Evolutionary conservation across 495 filamentous ascomycete genomes (phyloP).

Genomic region (Xylaria curta): DNA sequence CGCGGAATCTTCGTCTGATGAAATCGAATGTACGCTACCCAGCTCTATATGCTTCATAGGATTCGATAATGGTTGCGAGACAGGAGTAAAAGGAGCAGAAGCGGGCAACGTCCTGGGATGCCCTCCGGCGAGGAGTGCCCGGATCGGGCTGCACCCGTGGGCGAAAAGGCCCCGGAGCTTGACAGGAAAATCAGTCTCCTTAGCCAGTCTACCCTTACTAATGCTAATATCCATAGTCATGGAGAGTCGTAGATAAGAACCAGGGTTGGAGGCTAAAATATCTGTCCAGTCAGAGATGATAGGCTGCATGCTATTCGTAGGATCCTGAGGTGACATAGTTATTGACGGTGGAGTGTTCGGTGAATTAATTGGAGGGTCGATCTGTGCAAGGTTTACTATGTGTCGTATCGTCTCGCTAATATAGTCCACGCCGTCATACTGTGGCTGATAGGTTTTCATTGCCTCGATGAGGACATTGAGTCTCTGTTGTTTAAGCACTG

Average conservation of each 20-base stretch:
- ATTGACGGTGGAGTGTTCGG: slow-evolving; percentile 19
- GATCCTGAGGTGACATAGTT: slow-evolving; percentile 16
- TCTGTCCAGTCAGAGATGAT: slow-evolving; percentile 44
- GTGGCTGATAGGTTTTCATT: slow-evolving; percentile 46
- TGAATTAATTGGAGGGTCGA: slow-evolving; percentile 32
- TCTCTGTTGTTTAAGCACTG: slow-evolving; percentile 41
- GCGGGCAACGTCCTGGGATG: neutral
- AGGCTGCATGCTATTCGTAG: slow-evolving; percentile 30
- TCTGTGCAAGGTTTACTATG: slow-evolving; percentile 41
- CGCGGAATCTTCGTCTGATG: slow-evolving; percentile 39
- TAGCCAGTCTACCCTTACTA: slow-evolving; percentile 40
- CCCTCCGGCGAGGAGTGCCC: slow-evolving; percentile 31
- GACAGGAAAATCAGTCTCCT: slow-evolving; percentile 43
- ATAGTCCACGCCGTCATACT: slow-evolving; percentile 45
- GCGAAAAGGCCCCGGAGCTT: slow-evolving; percentile 41
- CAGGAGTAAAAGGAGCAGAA: neutral
- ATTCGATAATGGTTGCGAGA: slow-evolving; percentile 18
- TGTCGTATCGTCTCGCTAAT: slow-evolving; percentile 44
- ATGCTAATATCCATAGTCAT: slow-evolving; percentile 45
- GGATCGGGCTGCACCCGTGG: slow-evolving; percentile 39
- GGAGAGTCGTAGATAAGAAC: slow-evolving; percentile 41
- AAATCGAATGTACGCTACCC: slow-evolving; percentile 38
- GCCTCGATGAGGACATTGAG: slow-evolving; percentile 47
- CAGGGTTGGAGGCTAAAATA: slow-evolving; percentile 39
- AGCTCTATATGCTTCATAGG: slow-evolving; percentile 29